Conservation (phyloP, 768 basidiomycete genomes). For the Termitomyces bulborhizus region DNA sequence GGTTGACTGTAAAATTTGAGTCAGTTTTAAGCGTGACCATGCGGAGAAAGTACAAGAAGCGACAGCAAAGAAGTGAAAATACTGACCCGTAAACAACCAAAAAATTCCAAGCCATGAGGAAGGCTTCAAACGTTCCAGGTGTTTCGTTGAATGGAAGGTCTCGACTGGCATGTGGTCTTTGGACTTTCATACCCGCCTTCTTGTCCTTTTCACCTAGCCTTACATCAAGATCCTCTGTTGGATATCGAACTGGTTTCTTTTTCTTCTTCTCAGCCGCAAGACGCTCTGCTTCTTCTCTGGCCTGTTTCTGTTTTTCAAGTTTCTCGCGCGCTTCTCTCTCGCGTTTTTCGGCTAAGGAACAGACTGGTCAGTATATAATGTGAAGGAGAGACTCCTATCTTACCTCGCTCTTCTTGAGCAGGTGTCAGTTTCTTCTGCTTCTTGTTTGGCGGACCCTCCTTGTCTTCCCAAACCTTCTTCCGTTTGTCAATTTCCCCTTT, state of each 20-base stretch:
- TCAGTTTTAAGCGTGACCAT: conserved; percentile 7
- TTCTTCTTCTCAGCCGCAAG: conserved; percentile 77
- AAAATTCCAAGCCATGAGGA: conserved; percentile 93
- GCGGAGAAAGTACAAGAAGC: background rate
- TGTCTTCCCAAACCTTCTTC: conserved; percentile 87
- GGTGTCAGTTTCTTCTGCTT: conserved; percentile 75
- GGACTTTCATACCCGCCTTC: conserved; percentile 66
- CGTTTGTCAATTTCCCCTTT: conserved; percentile 90
- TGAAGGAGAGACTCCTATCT: conserved; percentile 10
- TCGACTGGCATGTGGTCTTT: conserved; percentile 61
- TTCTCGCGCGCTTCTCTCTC: conserved; percentile 69
- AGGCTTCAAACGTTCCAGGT: conserved; percentile 67
- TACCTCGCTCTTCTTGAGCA: conserved; percentile 73
- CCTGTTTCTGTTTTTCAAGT: conserved; percentile 55
- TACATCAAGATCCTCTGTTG: conserved; percentile 88
- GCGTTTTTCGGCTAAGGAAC: conserved; percentile 47
- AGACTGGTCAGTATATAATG: conserved; percentile 16
- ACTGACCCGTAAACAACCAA: conserved; percentile 88
- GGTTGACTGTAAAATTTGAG: conserved; percentile 55
- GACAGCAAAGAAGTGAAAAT: background rate
- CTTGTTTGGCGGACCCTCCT: conserved; percentile 76
- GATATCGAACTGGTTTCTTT: conserved; percentile 87
- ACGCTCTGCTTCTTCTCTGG: conserved; percentile 66
- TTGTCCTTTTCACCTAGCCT: conserved; percentile 75
- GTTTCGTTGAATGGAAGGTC: conserved; percentile 65